Conservation (phyloP, 1,139 yeast genomes). For the Waltiozyma sp. region DNA sequence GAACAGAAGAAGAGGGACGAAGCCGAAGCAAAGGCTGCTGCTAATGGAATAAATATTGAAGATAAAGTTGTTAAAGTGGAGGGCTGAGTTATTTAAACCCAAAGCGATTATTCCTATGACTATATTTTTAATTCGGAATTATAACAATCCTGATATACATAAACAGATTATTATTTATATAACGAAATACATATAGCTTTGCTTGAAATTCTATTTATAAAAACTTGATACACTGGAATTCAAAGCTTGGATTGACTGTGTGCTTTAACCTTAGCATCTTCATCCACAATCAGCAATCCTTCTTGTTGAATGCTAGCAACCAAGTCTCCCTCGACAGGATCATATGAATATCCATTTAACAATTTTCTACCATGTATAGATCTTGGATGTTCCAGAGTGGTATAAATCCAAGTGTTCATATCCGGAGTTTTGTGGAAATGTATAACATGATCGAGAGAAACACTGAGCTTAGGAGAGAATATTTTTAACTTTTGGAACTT, state of each 20-base stretch:
- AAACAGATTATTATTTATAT: too few species aligned
- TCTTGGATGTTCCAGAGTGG: constrained; percentile 39
- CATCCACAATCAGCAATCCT: constrained; percentile 32
- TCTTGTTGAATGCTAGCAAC: constrained; percentile 62
- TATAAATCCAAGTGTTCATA: constrained; percentile 44
- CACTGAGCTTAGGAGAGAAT: constrained; percentile 36
- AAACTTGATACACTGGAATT: background rate
- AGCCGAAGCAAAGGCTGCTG: background rate
- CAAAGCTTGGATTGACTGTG: background rate
- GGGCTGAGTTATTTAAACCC: too few species aligned
- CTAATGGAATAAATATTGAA: background rate
- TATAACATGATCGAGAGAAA: constrained; percentile 57
- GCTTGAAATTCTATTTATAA: too few species aligned
- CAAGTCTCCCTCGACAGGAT: constrained; percentile 35
- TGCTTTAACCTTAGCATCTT: constrained; percentile 2
- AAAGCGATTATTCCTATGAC: too few species aligned
- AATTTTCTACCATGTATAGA: constrained; percentile 45
- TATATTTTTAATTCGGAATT: too few species aligned
- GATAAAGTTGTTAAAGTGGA: constrained; percentile 9
- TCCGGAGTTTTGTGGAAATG: constrained; percentile 46
- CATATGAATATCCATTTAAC: constrained; percentile 49
- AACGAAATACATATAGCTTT: too few species aligned
- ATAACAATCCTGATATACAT: too few species aligned
- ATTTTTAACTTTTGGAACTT: constrained; percentile 30
- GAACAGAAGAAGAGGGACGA: constrained; percentile 12